These are phyloP conservation scores for Pyronema omphalodes DNA, from an alignment of 495 filamentous ascomycete species.

Conservation along the genomic window DNA sequence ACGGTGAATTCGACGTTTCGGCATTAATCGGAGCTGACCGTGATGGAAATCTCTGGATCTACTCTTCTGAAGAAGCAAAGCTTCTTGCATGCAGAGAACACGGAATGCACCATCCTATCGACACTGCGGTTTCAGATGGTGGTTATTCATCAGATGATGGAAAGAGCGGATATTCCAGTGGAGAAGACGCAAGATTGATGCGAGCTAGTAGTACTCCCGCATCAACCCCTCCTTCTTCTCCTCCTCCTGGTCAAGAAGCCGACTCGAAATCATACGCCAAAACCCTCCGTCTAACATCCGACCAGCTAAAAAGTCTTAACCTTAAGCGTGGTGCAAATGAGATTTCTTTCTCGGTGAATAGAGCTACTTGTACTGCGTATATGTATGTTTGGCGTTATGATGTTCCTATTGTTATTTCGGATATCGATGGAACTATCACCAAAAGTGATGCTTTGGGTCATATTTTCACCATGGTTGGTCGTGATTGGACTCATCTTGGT, in stretches of 20 bases:
- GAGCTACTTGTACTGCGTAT: constrained; percentile 70
- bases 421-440: constrained; percentile 97
- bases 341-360: constrained; percentile 92
- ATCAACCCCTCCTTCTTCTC: constrained; percentile 59
- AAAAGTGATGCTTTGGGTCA: constrained; percentile 97
- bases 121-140: constrained; percentile 58
- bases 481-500: constrained; percentile 93
- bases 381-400: constrained; percentile 90
- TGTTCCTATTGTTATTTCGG: constrained; percentile 85
- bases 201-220: constrained; percentile 41
- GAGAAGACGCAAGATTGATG: constrained; percentile 12
- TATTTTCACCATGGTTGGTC: constrained; percentile 90
- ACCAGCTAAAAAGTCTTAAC: constrained; percentile 75
- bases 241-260: constrained; percentile 32
- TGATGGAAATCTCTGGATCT: constrained; percentile 94
- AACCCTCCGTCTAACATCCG: constrained; percentile 86
- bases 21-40: constrained; percentile 88
- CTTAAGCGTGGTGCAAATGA: constrained; percentile 70
- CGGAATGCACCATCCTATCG: constrained; percentile 28
- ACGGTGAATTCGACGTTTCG: constrained; percentile 91
- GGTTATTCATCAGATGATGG: constrained; percentile 78
- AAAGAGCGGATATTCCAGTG: constrained; percentile 22
- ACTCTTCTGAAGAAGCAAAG: constrained; percentile 92
- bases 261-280: constrained; percentile 88
- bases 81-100: constrained; percentile 43